Evolutionary conservation across 306 rosid species (phyloP).

Genomic region (Acacia confusa): DNA sequence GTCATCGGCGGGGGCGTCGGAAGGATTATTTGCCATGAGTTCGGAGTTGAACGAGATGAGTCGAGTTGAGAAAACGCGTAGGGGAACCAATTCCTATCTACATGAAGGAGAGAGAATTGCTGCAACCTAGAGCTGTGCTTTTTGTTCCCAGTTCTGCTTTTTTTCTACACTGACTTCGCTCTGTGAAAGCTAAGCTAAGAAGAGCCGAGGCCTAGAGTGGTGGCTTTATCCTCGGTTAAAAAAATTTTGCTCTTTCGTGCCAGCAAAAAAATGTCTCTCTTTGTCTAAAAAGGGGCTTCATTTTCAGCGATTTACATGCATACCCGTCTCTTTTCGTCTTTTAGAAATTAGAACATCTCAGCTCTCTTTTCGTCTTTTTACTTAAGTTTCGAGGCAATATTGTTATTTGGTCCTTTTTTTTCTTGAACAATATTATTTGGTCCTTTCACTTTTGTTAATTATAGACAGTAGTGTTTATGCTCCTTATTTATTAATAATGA

Average conservation of each 20-base stretch:
- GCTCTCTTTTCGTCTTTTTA: not conserved
- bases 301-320: conserved; percentile 30
- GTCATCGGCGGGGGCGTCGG: conserved; percentile 80
- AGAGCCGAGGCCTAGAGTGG: conserved; percentile 5
- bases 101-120: conserved; percentile 34
- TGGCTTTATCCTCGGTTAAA: conserved; percentile 45
- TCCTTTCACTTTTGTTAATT: too few species aligned
- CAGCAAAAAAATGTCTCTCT: not conserved
- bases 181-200: conserved; percentile 15
- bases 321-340: conserved; percentile 15
- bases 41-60: conserved; percentile 33
- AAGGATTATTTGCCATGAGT: conserved; percentile 79
- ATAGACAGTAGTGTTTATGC: too few species aligned
- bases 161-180: not conserved
- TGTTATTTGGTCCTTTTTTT: too few species aligned
- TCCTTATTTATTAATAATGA: too few species aligned
- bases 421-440: too few species aligned
- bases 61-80: conserved; percentile 37
- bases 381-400: too few species aligned
- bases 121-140: conserved; percentile 6
- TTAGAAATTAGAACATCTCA: too few species aligned
- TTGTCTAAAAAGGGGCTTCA: conserved; percentile 37
- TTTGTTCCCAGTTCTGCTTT: not conserved
- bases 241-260: conserved; percentile 21
- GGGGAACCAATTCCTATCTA: conserved; percentile 39